A percentile compares a stretch with the other conserved stretches of the same genome.
Conservation (phyloP, 768 basidiomycete species). For the Amanita rimosa region DNA sequence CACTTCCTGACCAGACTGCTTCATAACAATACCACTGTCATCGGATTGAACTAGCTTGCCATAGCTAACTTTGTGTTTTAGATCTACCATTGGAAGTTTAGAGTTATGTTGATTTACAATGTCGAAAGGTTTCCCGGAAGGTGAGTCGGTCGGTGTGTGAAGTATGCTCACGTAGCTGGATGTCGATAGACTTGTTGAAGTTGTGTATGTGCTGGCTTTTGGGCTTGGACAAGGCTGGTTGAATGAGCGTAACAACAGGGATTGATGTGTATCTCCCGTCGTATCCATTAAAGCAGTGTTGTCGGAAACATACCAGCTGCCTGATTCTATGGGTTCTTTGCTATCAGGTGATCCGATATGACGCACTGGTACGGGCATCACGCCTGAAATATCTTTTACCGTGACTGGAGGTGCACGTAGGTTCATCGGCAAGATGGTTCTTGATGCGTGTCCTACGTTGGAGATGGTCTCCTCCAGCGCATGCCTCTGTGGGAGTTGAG, state of each 20-base stretch:
- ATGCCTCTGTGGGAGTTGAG: not conserved
- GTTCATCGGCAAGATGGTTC: not conserved
- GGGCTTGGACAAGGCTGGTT: not conserved
- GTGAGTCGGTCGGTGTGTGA: not conserved
- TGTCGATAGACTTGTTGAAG: not conserved
- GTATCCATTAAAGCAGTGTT: not conserved
- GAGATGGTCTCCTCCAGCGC: not conserved
- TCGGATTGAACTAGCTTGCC: not conserved
- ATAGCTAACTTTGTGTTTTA: not conserved
- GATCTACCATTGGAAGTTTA: not conserved
- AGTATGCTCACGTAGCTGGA: not conserved
- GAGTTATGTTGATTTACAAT: not conserved
- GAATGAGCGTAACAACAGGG: not conserved
- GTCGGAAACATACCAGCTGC: not conserved
- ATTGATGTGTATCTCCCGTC: not conserved
- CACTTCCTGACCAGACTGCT: not conserved
- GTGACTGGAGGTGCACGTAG: not conserved
- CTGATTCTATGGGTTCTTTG: not conserved
- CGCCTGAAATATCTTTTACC: not conserved
- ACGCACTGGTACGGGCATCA: not conserved
- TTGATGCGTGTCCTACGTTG: not conserved
- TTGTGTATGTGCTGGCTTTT: not conserved
- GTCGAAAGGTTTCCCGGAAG: not conserved
- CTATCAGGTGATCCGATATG: not conserved
- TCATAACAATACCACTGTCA: not conserved